Base-by-base conservation (phyloP, 2,329 filamentous ascomycete genomes). In the Colletotrichum cereale region DNA sequence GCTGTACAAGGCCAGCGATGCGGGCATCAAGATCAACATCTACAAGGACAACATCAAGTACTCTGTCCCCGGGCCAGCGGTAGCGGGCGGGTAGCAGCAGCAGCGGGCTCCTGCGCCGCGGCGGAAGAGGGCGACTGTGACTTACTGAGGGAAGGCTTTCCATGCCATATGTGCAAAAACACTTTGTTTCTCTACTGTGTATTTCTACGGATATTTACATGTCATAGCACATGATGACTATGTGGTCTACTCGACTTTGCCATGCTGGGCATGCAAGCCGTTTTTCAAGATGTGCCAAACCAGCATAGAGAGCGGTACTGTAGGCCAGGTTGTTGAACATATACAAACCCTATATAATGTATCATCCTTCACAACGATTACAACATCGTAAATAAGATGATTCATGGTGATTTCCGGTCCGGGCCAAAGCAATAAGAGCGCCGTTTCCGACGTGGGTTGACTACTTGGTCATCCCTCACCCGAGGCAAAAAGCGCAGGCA, bases 11-110 rank as follows among this genome's bases (percentile, higher is more conserved):
- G 67, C 78, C 21, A 62, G 70, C 5, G 81, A 82, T 65, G 76
- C 79, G n/a, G 80, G 80, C 18, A 79, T 82, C 67, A 77, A 77
- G 31, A 81, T 81, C 75, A 79, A 81, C 76, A 77, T 82, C 38
- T 82, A 81, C 74, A 66, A 72, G 50, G 48, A 74, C 6, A 79
- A 77, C 70, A 67, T 68, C 40, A 73, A 74, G 16, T 81, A 81
- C 73, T 60, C 76, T 24, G 79, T 81, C 12, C 80, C 80, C 3
- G 80, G 80, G 1, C 80, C 80, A 1, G 48, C 67, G 48, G 12
- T 66, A 24, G 12, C 62, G 16, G 66, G 67, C 14, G 38, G 86
- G 62, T 24, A 69, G 53, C 50, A 29, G 50, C 24, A 68, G 50
- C 62, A 38, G 24, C 48, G 12, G 61, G 24, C 24, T 38, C 48